These are phyloP conservation scores for Ophiostoma montium DNA, from an alignment of 2,329 filamentous ascomycete genomes.

Conservation along the genomic window DNA sequence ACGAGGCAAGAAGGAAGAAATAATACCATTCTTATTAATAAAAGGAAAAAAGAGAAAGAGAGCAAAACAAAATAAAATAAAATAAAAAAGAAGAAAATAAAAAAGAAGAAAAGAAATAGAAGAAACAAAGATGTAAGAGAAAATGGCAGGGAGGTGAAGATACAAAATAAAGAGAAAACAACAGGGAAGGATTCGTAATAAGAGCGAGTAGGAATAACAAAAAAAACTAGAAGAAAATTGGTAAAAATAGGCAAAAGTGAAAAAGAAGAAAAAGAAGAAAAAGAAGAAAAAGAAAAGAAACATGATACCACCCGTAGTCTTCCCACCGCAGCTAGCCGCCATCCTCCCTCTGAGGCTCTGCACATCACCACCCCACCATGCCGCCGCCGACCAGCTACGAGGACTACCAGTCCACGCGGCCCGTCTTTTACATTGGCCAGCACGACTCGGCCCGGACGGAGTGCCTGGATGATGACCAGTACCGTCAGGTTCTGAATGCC, in stretches of 20 bases:
- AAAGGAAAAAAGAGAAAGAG: no score
- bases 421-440: slow-evolving; percentile 55
- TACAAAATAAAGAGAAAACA: no score
- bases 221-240: background rate
- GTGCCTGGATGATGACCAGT: slow-evolving; percentile 48
- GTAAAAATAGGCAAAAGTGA: background rate
- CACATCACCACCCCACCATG: background rate
- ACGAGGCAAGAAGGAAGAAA: no score
- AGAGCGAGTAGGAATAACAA: background rate
- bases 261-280: background rate
- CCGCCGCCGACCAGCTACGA: slow-evolving; percentile 15
- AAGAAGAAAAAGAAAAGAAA: background rate
- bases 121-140: background rate
- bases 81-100: background rate
- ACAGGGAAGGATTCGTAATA: background rate
- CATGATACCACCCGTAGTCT: background rate
- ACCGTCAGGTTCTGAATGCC: slow-evolving; percentile 52
- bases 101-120: background rate
- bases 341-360: background rate
- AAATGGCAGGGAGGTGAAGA: no score
- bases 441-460: slow-evolving; percentile 52
- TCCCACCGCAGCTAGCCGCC: no score
- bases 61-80: no score
- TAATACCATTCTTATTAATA: no score
- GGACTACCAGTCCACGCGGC: slow-evolving; percentile 19